Evolutionary conservation across 2,329 filamentous ascomycete species (phyloP).

Genomic region (Neoscytalidium dimidiatum): DNA sequence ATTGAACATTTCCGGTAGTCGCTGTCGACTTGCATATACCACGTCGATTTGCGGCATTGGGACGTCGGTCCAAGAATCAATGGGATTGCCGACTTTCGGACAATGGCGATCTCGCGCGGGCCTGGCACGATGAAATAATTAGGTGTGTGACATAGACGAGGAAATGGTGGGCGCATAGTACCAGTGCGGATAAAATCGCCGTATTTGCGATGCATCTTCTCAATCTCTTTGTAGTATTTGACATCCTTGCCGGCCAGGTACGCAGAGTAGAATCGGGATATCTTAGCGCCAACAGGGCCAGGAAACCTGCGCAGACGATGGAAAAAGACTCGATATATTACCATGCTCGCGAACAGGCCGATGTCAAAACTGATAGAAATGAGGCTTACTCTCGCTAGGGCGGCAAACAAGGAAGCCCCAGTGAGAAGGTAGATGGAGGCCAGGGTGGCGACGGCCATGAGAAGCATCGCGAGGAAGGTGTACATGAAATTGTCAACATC

Average conservation of each 20-base stretch:
- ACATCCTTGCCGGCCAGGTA: constrained; percentile 22
- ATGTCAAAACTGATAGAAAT: not conserved
- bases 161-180: not conserved
- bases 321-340: constrained; percentile 32
- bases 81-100: constrained; percentile 31
- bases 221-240: not conserved
- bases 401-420: not conserved
- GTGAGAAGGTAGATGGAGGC: not conserved
- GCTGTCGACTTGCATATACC: constrained; percentile 26
- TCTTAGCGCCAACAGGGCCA: constrained; percentile 36
- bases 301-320: constrained; percentile 37
- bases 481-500: constrained; percentile 55
- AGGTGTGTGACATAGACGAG: too few relatives aligned
- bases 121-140: not conserved
- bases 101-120: constrained; percentile 15
- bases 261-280: constrained; percentile 32
- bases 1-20: constrained; percentile 28
- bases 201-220: not conserved
- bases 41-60: constrained; percentile 32
- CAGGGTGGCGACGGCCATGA: constrained; percentile 25
- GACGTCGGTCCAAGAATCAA: constrained; percentile 33
- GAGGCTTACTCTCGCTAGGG: not conserved
- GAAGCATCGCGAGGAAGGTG: constrained; percentile 52
- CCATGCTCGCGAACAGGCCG: not conserved
- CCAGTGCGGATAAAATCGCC: not conserved